phyloP scores from a whole-genome alignment of 352 stramenopile species.

The Phytopythium ostracodes region DNA sequence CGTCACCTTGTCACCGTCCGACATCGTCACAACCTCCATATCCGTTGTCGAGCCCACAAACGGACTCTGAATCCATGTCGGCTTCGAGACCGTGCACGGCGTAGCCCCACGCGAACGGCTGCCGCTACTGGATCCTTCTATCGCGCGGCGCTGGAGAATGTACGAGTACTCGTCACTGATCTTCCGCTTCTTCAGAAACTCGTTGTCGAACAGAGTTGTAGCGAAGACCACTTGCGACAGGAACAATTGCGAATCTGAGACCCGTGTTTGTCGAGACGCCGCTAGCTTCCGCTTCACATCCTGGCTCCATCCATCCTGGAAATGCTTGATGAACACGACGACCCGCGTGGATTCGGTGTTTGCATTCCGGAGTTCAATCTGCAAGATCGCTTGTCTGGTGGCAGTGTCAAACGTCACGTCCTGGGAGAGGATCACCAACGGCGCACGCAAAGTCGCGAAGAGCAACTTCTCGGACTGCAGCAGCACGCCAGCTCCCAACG shows the following conservation, averaged over 20 bases:
- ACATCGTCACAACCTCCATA: slow-evolving; percentile 41
- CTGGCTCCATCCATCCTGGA: slow-evolving; percentile 16
- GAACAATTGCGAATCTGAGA: not conserved
- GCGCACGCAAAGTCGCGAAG: slow-evolving; percentile 7
- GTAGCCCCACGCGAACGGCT: not conserved
- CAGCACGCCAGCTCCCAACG: slow-evolving; percentile 12
- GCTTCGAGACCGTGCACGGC: slow-evolving; percentile 32
- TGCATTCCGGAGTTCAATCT: slow-evolving; percentile 26
- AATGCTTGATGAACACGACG: slow-evolving; percentile 31
- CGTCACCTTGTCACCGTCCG: slow-evolving; percentile 25
- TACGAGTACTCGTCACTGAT: slow-evolving; percentile 75
- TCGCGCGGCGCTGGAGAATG: slow-evolving; percentile 52
- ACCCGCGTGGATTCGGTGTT: slow-evolving; percentile 19
- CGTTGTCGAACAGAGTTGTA: slow-evolving; percentile 14
- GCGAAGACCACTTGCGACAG: not conserved
- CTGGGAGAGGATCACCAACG: slow-evolving; percentile 29
- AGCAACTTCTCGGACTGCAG: slow-evolving; percentile 11
- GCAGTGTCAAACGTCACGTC: slow-evolving; percentile 12
- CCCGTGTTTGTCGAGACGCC: not conserved
- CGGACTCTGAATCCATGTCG: slow-evolving; percentile 52
- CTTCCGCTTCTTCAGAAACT: slow-evolving; percentile 52
- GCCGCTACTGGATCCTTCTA: slow-evolving; percentile 14
- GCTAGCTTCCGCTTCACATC: not conserved
- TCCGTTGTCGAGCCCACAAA: slow-evolving; percentile 35
- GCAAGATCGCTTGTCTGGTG: slow-evolving; percentile 9